phyloP scores from a whole-genome alignment of 192 early-diverging fungal species.

The Backusella luteola region DNA sequence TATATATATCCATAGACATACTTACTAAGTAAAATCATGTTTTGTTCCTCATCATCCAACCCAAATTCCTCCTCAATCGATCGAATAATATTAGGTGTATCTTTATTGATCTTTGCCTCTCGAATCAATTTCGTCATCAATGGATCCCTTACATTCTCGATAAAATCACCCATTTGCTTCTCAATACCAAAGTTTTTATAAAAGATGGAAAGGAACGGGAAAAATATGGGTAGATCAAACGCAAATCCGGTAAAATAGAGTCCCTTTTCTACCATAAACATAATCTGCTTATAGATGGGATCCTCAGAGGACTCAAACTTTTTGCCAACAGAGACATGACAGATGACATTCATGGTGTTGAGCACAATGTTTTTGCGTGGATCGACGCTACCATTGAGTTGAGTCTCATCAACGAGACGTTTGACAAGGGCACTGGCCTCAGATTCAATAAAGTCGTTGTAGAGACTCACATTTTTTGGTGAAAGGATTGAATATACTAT shows the following conservation, averaged over 20 bases:
- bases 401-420: background rate
- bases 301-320: background rate
- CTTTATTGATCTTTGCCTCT: background rate
- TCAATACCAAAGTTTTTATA: background rate
- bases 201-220: background rate
- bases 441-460: background rate
- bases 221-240: background rate
- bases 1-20: background rate
- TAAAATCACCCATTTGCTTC: background rate
- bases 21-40: background rate
- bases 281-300: background rate
- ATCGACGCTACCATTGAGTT: background rate
- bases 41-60: background rate
- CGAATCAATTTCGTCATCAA: background rate
- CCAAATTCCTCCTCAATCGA: background rate
- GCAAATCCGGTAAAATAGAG: background rate
- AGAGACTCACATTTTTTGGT: background rate
- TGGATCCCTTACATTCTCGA: background rate
- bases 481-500: background rate
- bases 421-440: background rate
- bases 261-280: background rate
- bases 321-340: background rate
- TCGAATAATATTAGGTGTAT: background rate
- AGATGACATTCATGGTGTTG: background rate
- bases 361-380: background rate